Evolutionary conservation across 805 yeast species (phyloP), one percentile per base, ranked within the genome.

Genomic region (Metschnikowia drakensbergensis): DNA sequence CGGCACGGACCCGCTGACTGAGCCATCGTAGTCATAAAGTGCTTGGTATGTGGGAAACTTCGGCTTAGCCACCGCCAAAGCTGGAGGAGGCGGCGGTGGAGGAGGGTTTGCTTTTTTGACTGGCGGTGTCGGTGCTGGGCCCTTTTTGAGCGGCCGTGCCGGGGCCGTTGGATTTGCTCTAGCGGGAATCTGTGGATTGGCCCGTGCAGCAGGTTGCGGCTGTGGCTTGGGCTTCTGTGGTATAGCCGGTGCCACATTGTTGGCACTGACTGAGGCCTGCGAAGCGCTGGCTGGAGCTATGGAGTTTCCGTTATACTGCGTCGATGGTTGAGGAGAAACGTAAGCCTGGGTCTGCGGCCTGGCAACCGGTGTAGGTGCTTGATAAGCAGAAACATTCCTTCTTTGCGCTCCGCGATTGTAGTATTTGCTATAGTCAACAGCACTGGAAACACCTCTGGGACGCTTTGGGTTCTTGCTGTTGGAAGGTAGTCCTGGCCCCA

Each of bases 11-110:
- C 96, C 84, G 10, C 84, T 77, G 13, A 92, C 94, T 1, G 90
- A 80, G 5, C 97, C 97, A 22, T 83, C 86, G 66, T 87, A 92
- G 58, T 90, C 97, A 63, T 86, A 92, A 34, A 88, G 80, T 0
- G 96, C 98, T 59, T 82, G 83, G 65, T 75, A 94, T 3, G 87
- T 84, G 27, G 97, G 96, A 61, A 72, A 80, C 45, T 83, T 75
- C 1, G 90, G 86, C 48, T 74, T 69, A 2, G 79, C 76, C 3
- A 75, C 68, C 0, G 68, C 58, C 0, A 84, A 75, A 1, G 86
- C 82, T 1, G 90, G 84, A 4, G 89, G 85, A 0, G 96, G 90
- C 5, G 77, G 74, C 5, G 75, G 72, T 8, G 70, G 67, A 11
- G 69, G 67, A 3, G 64, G 63, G 3, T 70, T 69, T 1, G 63